Evolutionary conservation across 805 yeast species (phyloP).

Genomic region (Myxozyma neotropica): DNA sequence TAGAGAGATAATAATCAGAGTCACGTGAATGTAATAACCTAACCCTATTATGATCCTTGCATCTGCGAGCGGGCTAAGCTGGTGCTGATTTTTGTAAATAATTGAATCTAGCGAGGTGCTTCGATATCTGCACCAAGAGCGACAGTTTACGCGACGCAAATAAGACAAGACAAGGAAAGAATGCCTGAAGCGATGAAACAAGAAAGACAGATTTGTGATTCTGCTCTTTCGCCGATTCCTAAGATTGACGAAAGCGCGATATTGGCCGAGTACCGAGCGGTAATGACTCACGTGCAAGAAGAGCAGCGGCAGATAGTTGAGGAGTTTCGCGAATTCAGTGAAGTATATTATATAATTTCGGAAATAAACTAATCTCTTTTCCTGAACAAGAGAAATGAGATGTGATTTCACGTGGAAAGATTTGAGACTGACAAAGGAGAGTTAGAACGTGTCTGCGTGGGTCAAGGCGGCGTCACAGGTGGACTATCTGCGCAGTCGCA

Average conservation of each 20-base stretch:
- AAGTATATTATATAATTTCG: no score
- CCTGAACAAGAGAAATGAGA: no score
- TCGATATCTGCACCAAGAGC: no score
- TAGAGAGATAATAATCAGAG: not conserved
- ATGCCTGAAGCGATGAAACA: not conserved
- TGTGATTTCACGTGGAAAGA: no score
- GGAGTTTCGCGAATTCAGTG: conserved; percentile 20
- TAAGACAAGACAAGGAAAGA: not conserved
- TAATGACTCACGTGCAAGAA: conserved; percentile 19
- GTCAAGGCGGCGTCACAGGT: conserved; percentile 18
- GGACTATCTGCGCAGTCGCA: conserved; percentile 24
- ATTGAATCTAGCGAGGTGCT: no score
- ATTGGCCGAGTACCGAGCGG: conserved; percentile 15
- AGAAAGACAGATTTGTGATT: not conserved
- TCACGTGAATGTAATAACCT: no score
- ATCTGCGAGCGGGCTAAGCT: not conserved
- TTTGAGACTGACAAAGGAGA: no score
- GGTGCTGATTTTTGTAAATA: no score
- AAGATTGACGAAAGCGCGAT: conserved; percentile 10
- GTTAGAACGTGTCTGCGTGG: conserved; percentile 19
- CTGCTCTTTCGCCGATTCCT: not conserved
- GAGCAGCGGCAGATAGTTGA: conserved; percentile 17
- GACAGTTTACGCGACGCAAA: not conserved
- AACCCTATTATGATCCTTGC: not conserved
- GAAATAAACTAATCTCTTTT: no score